Percentiles rank a stretch among this genome's conserved stretches.
phyloP scores from a whole-genome alignment of 768 basidiomycete species.

The Termitomyces eurrhizus region DNA sequence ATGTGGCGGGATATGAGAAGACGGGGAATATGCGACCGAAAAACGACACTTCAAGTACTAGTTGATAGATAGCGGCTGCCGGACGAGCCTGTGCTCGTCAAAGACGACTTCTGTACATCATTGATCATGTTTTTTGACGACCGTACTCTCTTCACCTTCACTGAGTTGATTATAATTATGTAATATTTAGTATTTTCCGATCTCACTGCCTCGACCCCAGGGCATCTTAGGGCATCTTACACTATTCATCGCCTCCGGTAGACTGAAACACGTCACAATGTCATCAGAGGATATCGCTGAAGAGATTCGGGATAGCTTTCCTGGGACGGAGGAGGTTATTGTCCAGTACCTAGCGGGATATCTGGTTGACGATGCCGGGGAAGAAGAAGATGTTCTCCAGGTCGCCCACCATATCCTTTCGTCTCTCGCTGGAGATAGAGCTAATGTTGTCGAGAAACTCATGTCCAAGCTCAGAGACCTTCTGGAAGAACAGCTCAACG shows the following conservation, averaged over 20 bases:
- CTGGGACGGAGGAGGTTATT: conserved; percentile 80
- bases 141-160: neutral
- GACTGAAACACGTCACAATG: conserved; percentile 32
- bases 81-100: neutral
- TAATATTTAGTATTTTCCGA: neutral
- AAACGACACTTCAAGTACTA: neutral
- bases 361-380: conserved; percentile 83
- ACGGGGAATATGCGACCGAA: neutral
- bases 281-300: conserved; percentile 75
- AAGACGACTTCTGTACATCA: conserved; percentile 1
- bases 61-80: neutral
- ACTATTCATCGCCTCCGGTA: neutral
- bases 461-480: conserved; percentile 61
- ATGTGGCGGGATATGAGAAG: neutral
- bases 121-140: neutral
- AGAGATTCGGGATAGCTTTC: conserved; percentile 66
- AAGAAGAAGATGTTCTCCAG: conserved; percentile 84
- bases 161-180: neutral
- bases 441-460: conserved; percentile 59
- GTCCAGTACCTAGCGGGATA: conserved; percentile 87
- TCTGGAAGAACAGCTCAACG: conserved; percentile 59
- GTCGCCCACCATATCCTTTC: conserved; percentile 70
- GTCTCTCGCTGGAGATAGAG: conserved; percentile 65
- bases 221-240: neutral
- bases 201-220: neutral